These are phyloP conservation scores for Ambrosia artemisiifolia DNA, from an alignment of 129 eudicot genomes.

Conservation along the genomic window DNA sequence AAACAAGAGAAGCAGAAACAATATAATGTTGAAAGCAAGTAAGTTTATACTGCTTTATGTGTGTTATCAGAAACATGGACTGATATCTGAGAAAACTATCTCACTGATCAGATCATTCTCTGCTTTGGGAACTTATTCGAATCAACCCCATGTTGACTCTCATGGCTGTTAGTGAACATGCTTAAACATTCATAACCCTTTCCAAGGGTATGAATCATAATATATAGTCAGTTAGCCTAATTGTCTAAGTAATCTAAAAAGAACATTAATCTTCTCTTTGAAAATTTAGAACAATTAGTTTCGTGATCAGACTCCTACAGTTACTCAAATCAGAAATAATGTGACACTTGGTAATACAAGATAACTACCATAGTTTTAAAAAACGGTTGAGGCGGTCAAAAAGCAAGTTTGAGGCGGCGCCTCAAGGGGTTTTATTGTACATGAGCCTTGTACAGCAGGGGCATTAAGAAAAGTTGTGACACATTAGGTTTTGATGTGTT, in stretches of 20 bases:
- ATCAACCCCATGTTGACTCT: background rate
- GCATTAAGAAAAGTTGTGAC: too few relatives aligned
- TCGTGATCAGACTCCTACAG: constrained; percentile 9
- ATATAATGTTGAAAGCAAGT: background rate
- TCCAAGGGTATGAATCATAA: background rate
- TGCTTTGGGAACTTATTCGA: too few relatives aligned
- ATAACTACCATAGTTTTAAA: too few relatives aligned
- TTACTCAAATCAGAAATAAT: background rate
- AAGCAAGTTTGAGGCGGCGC: too few relatives aligned
- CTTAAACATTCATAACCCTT: background rate
- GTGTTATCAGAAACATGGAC: too few relatives aligned
- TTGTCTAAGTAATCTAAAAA: background rate
- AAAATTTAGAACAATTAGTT: background rate
- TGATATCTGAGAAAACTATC: background rate
- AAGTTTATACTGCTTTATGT: background rate
- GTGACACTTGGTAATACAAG: constrained; percentile 1
- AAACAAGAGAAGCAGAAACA: background rate
- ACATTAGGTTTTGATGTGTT: too few relatives aligned
- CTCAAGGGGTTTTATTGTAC: too few relatives aligned
- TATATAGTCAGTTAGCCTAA: background rate
- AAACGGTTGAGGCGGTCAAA: too few relatives aligned
- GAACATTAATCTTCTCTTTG: too few relatives aligned
- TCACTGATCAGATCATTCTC: background rate
- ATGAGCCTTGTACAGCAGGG: too few relatives aligned
- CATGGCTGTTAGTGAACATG: background rate